A percentile compares a stretch with the other conserved stretches of the same genome.
phyloP scores from a whole-genome alignment of 768 basidiomycete genomes.

The Lactarius vividus region DNA sequence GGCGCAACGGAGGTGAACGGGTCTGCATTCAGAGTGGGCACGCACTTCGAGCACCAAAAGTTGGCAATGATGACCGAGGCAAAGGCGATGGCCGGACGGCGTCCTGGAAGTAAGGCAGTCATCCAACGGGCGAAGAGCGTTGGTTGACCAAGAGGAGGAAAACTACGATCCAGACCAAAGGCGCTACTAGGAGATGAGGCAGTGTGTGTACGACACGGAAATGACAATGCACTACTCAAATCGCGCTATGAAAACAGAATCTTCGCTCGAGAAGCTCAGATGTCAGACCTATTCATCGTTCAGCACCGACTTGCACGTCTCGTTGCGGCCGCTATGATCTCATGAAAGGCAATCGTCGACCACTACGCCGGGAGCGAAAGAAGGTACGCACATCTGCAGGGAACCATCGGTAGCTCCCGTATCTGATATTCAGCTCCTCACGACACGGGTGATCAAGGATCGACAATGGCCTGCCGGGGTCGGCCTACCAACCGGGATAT shows the following conservation, averaged over 20 bases:
- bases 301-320: slow-evolving; percentile 92
- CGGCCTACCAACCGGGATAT: too few species aligned
- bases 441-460: slow-evolving; percentile 46
- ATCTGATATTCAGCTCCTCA: slow-evolving; percentile 65
- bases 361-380: slow-evolving; percentile 13
- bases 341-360: slow-evolving; percentile 44
- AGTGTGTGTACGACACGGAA: too few species aligned
- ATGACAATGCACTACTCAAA: too few species aligned
- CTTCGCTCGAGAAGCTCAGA: slow-evolving; percentile 92
- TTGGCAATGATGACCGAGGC: slow-evolving; percentile 70
- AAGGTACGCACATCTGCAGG: slow-evolving; percentile 67
- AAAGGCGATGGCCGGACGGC: slow-evolving; percentile 52
- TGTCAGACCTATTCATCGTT: slow-evolving; percentile 99
- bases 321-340: slow-evolving; percentile 91
- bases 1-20: slow-evolving; percentile 50
- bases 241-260: slow-evolving; percentile 68
- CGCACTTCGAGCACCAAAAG: slow-evolving; percentile 57
- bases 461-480: slow-evolving; percentile 31
- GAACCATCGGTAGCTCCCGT: slow-evolving; percentile 88
- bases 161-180: too few species aligned
- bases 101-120: too few species aligned
- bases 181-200: too few species aligned
- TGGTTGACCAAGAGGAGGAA: too few species aligned
- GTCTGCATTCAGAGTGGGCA: slow-evolving; percentile 35
- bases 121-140: too few species aligned